phyloP scores from a whole-genome alignment of 2,329 filamentous ascomycete species.

The Onygenales sp. region DNA sequence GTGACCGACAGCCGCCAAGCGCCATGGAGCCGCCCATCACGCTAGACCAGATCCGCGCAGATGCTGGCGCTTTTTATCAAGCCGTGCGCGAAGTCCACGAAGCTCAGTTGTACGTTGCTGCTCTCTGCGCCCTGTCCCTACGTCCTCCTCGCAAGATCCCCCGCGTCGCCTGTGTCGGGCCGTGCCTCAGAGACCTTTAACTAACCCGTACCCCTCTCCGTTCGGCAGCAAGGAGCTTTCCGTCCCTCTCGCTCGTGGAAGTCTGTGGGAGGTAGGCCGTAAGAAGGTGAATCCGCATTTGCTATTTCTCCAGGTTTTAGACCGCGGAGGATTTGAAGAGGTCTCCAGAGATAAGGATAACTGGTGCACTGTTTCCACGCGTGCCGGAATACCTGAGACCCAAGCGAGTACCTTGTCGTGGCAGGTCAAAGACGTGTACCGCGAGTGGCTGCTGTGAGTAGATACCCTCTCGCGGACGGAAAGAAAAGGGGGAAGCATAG shows the following conservation, averaged over 20 bases:
- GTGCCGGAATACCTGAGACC: neutral
- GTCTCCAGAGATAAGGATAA: slow-evolving; percentile 8
- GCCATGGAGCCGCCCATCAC: neutral
- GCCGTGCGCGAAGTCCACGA: neutral
- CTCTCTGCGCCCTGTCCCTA: neutral
- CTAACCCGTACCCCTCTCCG: neutral
- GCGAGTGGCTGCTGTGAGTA: slow-evolving; percentile 10
- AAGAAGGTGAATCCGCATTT: slow-evolving; percentile 7
- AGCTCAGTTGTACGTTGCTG: neutral
- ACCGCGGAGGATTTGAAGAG: slow-evolving; percentile 6
- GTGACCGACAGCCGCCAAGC: neutral
- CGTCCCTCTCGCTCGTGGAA: neutral
- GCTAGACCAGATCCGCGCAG: neutral
- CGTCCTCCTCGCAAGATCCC: no score
- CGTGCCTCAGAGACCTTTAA: neutral
- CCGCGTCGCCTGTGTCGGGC: no score
- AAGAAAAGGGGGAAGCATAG: neutral
- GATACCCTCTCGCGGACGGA: neutral
- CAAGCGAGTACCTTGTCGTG: slow-evolving; percentile 8
- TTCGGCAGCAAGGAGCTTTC: neutral
- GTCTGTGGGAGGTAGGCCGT: neutral
- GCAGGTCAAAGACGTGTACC: slow-evolving; percentile 8
- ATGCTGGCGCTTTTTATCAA: neutral
- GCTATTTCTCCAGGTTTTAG: slow-evolving; percentile 6
- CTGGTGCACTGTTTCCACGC: slow-evolving; percentile 6